Evolutionary conservation across 139 green algal species (phyloP).

Genomic region (Tetratostichococcus sp.): DNA sequence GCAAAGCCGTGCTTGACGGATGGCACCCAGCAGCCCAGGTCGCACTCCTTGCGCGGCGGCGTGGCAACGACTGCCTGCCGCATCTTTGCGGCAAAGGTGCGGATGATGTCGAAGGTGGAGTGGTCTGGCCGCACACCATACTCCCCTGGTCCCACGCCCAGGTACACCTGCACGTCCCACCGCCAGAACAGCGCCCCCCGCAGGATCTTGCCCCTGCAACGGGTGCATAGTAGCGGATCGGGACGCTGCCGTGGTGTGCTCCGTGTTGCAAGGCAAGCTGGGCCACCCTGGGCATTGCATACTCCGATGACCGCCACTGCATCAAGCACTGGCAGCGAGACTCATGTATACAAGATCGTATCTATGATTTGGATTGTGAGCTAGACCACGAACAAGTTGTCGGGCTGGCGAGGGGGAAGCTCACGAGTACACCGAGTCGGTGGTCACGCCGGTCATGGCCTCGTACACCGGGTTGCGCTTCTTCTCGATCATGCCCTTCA

Average conservation of each 20-base stretch:
- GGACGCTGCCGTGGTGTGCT: too few species aligned
- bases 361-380: too few species aligned
- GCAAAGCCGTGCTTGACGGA: not conserved
- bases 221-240: not conserved
- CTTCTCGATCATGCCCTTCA: constrained; percentile 2
- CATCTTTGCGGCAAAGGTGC: not conserved
- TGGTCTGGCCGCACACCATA: constrained; percentile 10
- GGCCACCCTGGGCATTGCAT: too few species aligned
- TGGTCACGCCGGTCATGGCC: not conserved
- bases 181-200: constrained; percentile 23
- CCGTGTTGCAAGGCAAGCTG: too few species aligned
- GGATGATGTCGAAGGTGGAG: constrained; percentile 1
- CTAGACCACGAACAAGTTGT: too few species aligned
- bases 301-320: too few species aligned
- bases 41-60: not conserved
- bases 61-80: not conserved
- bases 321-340: too few species aligned
- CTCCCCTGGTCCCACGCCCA: not conserved
- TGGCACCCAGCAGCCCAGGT: not conserved
- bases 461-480: constrained; percentile 1
- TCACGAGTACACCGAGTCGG: not conserved
- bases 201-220: constrained; percentile 3
- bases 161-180: constrained; percentile 17
- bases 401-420: not conserved
- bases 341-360: too few species aligned